These are phyloP conservation scores for Populus davidiana DNA, from an alignment of 345 rosid genomes.

Conservation along the genomic window DNA sequence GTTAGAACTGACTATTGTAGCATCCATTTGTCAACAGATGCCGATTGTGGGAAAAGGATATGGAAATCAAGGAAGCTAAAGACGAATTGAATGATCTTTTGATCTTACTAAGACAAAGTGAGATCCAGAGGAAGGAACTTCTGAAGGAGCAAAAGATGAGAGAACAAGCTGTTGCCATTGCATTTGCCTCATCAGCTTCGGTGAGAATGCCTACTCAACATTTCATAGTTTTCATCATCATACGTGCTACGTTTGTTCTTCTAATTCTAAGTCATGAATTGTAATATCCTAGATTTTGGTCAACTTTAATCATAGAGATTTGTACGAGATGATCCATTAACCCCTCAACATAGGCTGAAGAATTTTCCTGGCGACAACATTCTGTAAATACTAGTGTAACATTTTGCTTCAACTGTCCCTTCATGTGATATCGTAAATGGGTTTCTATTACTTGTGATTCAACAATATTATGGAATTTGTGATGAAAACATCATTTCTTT, in stretches of 20 bases:
- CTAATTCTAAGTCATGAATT: not conserved
- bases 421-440: not conserved
- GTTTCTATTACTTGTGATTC: not conserved
- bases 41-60: conserved; percentile 85
- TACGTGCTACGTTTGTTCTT: not conserved
- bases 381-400: not conserved
- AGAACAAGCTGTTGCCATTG: conserved; percentile 65
- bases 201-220: conserved; percentile 34
- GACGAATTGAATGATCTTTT: conserved; percentile 89
- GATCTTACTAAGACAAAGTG: conserved; percentile 66
- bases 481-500: not conserved
- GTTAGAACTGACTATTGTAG: too few species aligned
- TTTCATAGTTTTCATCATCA: not conserved
- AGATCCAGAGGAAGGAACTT: conserved; percentile 65
- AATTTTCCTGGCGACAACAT: not conserved
- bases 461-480: not conserved
- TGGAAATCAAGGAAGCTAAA: conserved; percentile 88
- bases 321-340: too few species aligned
- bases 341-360: too few species aligned
- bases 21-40: conserved; percentile 47
- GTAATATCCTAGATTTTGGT: not conserved
- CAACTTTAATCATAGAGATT: not conserved
- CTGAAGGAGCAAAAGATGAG: conserved; percentile 74
- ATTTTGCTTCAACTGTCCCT: not conserved
- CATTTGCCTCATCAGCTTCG: conserved; percentile 57